Evolutionary conservation across 2,329 filamentous ascomycete genomes (phyloP).

Genomic region (Epicoccum nigrum): DNA sequence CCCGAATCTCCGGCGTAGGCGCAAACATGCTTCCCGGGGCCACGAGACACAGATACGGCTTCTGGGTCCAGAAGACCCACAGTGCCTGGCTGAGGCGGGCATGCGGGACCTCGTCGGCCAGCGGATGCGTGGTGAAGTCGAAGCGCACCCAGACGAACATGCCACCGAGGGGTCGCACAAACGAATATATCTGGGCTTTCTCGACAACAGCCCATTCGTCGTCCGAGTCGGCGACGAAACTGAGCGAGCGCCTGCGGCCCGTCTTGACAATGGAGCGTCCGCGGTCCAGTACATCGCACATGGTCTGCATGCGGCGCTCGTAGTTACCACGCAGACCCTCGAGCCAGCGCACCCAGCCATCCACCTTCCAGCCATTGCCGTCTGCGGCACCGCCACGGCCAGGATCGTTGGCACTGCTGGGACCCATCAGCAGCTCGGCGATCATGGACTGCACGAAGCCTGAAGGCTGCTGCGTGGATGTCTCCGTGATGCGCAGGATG

Average conservation of each 20-base stretch:
- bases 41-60: conserved; percentile 72
- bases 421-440: conserved; percentile 76
- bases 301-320: conserved; percentile 80
- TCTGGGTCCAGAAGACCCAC: conserved; percentile 72
- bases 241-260: conserved; percentile 52
- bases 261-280: conserved; percentile 70
- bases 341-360: conserved; percentile 91
- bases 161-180: conserved; percentile 80
- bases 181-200: conserved; percentile 75
- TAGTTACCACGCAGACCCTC: conserved; percentile 83
- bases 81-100: conserved; percentile 68
- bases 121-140: conserved; percentile 74
- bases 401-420: conserved; percentile 61
- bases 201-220: conserved; percentile 76
- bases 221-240: conserved; percentile 46
- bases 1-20: conserved; percentile 65
- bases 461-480: conserved; percentile 80
- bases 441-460: conserved; percentile 89
- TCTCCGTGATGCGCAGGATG: conserved; percentile 75
- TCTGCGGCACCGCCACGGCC: conserved; percentile 54
- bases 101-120: conserved; percentile 63
- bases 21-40: conserved; percentile 77
- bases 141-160: conserved; percentile 91
- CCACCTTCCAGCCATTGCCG: conserved; percentile 74
- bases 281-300: conserved; percentile 76